Evolutionary conservation across 345 rosid genomes (phyloP).

Genomic region (Punica granatum): DNA sequence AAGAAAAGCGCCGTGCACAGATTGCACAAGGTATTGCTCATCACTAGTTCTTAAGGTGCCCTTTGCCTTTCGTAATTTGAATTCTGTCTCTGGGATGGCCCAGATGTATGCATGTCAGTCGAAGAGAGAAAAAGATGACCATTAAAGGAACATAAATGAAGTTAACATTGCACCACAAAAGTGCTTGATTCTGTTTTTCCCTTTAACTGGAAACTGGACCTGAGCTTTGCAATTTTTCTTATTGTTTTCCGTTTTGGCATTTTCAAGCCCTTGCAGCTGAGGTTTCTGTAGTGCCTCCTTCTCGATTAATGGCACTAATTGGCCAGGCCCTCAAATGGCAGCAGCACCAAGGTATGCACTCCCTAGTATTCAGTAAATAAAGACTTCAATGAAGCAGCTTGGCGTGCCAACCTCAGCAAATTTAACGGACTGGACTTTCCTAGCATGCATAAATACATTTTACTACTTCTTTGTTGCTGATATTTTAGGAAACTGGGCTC

Average conservation of each 20-base stretch:
- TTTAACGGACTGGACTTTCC: neutral
- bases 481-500: neutral
- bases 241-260: conserved; percentile 10
- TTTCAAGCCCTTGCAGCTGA: conserved; percentile 75
- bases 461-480: neutral
- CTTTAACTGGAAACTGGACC: neutral
- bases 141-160: neutral
- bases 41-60: neutral
- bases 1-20: conserved; percentile 84
- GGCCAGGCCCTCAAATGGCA: conserved; percentile 99
- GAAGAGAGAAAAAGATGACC: neutral
- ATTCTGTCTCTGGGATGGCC: neutral
- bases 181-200: neutral
- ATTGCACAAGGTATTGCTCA: conserved; percentile 76
- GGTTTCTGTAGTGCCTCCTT: conserved; percentile 94
- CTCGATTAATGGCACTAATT: conserved; percentile 92
- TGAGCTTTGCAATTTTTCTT: neutral
- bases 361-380: neutral
- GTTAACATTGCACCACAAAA: neutral
- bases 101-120: neutral
- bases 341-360: conserved; percentile 80
- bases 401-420: neutral
- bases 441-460: neutral
- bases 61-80: neutral
- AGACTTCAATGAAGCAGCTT: neutral